These are phyloP conservation scores for Ciborinia camelliae DNA, from an alignment of 2,329 filamentous ascomycete genomes.

Conservation along the genomic window DNA sequence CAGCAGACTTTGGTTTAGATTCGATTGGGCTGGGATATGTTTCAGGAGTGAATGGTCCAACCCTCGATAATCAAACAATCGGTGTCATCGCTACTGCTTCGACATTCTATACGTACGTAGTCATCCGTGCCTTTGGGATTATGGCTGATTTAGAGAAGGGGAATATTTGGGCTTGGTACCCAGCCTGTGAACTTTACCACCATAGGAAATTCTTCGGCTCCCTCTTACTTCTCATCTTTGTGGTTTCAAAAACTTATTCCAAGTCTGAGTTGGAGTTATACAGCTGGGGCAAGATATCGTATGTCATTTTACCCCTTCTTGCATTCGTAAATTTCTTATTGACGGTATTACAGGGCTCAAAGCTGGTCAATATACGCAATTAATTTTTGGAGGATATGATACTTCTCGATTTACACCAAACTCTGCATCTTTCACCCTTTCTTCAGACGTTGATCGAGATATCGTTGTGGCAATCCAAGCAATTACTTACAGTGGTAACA, in stretches of 20 bases:
- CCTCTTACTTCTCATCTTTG: conserved; percentile 40
- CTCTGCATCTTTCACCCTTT: conserved; percentile 40
- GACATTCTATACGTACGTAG: conserved; percentile 41
- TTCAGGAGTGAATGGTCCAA: conserved; percentile 27
- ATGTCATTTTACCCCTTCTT: conserved; percentile 16
- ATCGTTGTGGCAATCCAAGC: conserved; percentile 42
- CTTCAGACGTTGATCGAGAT: conserved; percentile 40
- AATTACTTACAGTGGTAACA: conserved; percentile 39
- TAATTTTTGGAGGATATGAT: conserved; percentile 43
- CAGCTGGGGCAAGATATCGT: conserved; percentile 66
- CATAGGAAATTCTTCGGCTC: conserved; percentile 39
- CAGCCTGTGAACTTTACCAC: conserved; percentile 42
- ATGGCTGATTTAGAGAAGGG: conserved; percentile 30
- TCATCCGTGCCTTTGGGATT: not conserved
- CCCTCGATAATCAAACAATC: conserved; percentile 26
- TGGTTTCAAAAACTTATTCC: conserved; percentile 40
- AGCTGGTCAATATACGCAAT: conserved; percentile 39
- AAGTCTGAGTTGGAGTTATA: conserved; percentile 52
- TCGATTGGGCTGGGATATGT: conserved; percentile 25
- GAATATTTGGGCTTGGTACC: conserved; percentile 41
- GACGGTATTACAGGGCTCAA: conserved; percentile 19
- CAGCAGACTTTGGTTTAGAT: conserved; percentile 29
- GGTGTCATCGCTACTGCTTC: conserved; percentile 35
- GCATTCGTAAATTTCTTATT: not conserved
- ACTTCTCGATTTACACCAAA: conserved; percentile 41